phyloP scores from a whole-genome alignment of 169 alveolate genomes.

The Eimeria maxima region DNA sequence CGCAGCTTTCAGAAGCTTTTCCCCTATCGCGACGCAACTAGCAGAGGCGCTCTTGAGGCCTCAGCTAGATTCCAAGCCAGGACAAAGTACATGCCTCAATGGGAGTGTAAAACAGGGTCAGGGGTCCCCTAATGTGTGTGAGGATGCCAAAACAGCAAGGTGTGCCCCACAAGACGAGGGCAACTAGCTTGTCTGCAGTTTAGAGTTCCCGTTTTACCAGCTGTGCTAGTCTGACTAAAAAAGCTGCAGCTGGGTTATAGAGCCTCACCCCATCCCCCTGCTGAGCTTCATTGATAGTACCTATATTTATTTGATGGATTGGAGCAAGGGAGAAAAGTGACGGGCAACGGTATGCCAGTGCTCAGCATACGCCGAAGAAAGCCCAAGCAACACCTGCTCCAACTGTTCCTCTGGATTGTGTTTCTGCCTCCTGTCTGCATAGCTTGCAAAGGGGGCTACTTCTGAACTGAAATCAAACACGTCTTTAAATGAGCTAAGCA shows the following conservation, averaged over 20 bases:
- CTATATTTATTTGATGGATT: background rate
- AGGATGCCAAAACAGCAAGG: background rate
- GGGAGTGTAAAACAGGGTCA: background rate
- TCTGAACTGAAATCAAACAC: background rate
- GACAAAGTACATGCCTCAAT: background rate
- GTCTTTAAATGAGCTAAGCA: background rate
- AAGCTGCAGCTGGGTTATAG: background rate
- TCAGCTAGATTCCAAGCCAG: background rate
- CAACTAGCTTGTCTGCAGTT: background rate
- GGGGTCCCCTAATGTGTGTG: background rate
- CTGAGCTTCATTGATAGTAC: background rate
- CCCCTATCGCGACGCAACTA: background rate
- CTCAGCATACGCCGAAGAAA: background rate
- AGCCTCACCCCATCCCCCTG: background rate
- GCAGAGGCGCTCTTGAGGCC: conserved; percentile 19
- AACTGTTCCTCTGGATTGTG: background rate
- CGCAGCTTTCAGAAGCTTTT: background rate
- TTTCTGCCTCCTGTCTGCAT: background rate
- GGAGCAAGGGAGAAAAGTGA: background rate
- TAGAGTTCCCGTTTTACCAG: background rate
- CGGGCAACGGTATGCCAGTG: background rate
- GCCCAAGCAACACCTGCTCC: background rate
- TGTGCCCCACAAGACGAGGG: background rate
- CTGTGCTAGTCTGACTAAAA: background rate
- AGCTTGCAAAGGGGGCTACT: background rate